Evolutionary conservation across 148 eudicot species (phyloP).

Genomic region (Fagopyrum homotropicum): DNA sequence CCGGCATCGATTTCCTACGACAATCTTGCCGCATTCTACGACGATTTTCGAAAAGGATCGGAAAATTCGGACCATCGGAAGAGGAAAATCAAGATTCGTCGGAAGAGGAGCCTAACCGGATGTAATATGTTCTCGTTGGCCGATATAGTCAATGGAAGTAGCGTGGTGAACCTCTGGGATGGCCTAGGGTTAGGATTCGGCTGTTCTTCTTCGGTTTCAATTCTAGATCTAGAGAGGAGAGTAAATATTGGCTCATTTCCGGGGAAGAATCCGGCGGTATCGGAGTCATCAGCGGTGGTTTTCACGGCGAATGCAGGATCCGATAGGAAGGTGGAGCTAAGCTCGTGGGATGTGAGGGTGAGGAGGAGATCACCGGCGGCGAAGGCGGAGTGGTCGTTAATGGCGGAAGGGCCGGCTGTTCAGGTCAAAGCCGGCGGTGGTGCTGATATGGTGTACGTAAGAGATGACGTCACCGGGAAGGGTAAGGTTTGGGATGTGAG

Average conservation of each 20-base stretch:
- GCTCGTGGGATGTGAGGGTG: slow-evolving; percentile 27
- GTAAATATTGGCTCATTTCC: slow-evolving; percentile 20
- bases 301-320: slow-evolving; percentile 18
- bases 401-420: slow-evolving; percentile 14
- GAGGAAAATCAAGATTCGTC: slow-evolving; percentile 23
- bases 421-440: slow-evolving; percentile 31
- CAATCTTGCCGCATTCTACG: slow-evolving; percentile 18
- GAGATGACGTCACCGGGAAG: slow-evolving; percentile 23
- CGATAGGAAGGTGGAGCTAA: slow-evolving; percentile 27
- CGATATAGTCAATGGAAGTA: slow-evolving; percentile 44
- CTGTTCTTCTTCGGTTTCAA: slow-evolving; percentile 24
- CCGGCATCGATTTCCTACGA: slow-evolving; percentile 21
- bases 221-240: slow-evolving; percentile 29
- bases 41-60: slow-evolving; percentile 35
- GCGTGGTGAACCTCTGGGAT: slow-evolving; percentile 75
- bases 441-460: slow-evolving; percentile 40
- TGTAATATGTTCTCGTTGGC: slow-evolving; percentile 32
- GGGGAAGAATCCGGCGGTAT: slow-evolving; percentile 24
- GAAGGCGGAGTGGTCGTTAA: slow-evolving; percentile 34
- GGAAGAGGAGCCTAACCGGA: slow-evolving; percentile 17
- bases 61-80: slow-evolving; percentile 16
- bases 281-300: slow-evolving; percentile 25
- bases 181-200: slow-evolving; percentile 38
- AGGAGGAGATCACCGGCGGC: slow-evolving; percentile 22
- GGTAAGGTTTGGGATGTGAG: slow-evolving; percentile 53